phyloP scores from a whole-genome alignment of 2,329 filamentous ascomycete genomes.

The Colletotrichum falcatum region DNA sequence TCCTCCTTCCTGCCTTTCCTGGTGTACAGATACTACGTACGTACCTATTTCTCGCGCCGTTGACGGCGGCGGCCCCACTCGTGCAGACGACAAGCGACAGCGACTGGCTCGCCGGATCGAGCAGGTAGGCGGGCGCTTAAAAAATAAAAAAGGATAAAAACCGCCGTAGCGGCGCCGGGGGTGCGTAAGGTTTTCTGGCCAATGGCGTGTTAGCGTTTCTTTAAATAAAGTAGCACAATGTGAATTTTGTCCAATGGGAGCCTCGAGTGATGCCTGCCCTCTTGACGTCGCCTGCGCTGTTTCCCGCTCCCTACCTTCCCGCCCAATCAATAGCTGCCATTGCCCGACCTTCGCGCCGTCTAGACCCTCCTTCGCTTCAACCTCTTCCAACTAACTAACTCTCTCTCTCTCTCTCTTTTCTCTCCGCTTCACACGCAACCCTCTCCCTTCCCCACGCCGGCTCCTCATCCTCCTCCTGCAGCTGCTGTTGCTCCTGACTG shows the following conservation, averaged over 20 bases:
- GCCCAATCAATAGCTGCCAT: constrained; percentile 23
- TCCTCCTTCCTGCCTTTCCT: constrained; percentile 5
- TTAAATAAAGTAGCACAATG: constrained; percentile 46
- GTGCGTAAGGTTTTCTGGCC: constrained; percentile 38
- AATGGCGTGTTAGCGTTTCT: constrained; percentile 45
- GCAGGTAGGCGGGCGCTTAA: constrained; percentile 39
- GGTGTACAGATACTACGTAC: too few relatives aligned
- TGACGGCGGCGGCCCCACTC: constrained; percentile 32
- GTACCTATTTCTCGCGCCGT: constrained; percentile 29
- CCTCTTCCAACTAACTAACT: constrained; percentile 3
- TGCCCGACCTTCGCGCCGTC: constrained; percentile 36
- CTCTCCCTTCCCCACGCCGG: constrained; percentile 18
- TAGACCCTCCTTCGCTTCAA: constrained; percentile 22
- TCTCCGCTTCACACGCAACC: constrained; percentile 6
- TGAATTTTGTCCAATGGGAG: constrained; percentile 48
- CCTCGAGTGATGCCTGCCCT: constrained; percentile 5
- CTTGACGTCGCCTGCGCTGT: constrained; percentile 22
- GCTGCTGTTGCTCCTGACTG: constrained; percentile 17
- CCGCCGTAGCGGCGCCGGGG: constrained; percentile 18
- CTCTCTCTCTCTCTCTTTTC: background rate
- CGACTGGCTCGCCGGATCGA: constrained; percentile 30
- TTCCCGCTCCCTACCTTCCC: constrained; percentile 3
- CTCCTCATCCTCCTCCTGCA: background rate
- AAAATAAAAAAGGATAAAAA: background rate
- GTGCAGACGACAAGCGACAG: constrained; percentile 31